A percentile compares a stretch with the other conserved stretches of the same genome.
Conservation (phyloP, 805 yeast species). For the Barnettozyma sp. region DNA sequence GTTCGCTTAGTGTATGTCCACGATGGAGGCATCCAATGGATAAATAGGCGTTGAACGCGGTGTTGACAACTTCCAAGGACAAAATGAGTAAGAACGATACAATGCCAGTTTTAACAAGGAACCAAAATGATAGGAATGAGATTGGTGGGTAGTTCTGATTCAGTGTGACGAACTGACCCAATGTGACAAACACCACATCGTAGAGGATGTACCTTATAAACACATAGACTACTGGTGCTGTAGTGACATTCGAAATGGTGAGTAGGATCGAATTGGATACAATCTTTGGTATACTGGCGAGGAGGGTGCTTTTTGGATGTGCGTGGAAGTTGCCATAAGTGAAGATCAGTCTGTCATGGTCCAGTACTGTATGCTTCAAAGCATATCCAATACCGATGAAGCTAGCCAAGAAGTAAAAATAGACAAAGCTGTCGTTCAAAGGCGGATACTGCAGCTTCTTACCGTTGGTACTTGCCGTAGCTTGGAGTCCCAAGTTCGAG, state of each 20-base stretch:
- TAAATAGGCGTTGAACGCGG: conserved; percentile 56
- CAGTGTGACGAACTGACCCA: conserved; percentile 29
- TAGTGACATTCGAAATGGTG: conserved; percentile 20
- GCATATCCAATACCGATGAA: conserved; percentile 41
- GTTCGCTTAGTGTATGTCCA: conserved; percentile 51
- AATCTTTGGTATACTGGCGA: conserved; percentile 25
- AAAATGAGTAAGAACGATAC: conserved; percentile 32
- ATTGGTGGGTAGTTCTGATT: conserved; percentile 36
- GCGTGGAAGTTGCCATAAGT: conserved; percentile 32
- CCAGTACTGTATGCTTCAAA: conserved; percentile 43
- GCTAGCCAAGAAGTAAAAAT: conserved; percentile 40
- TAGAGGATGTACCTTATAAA: conserved; percentile 38
- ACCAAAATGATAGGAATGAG: conserved; percentile 26
- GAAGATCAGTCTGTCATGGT: conserved; percentile 48
- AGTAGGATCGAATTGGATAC: conserved; percentile 34
- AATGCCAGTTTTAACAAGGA: conserved; percentile 27
- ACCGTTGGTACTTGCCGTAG: no score
- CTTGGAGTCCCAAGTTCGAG: conserved; percentile 17
- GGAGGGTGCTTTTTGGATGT: conserved; percentile 31
- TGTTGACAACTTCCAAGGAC: conserved; percentile 50
- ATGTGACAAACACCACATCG: conserved; percentile 28
- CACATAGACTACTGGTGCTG: conserved; percentile 30
- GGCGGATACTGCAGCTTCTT: conserved; percentile 36
- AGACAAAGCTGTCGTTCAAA: conserved; percentile 39
- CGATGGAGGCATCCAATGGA: conserved; percentile 68